Base-by-base conservation (phyloP, 1,284 basidiomycete genomes). In the Cryptococcus wingfieldii region DNA sequence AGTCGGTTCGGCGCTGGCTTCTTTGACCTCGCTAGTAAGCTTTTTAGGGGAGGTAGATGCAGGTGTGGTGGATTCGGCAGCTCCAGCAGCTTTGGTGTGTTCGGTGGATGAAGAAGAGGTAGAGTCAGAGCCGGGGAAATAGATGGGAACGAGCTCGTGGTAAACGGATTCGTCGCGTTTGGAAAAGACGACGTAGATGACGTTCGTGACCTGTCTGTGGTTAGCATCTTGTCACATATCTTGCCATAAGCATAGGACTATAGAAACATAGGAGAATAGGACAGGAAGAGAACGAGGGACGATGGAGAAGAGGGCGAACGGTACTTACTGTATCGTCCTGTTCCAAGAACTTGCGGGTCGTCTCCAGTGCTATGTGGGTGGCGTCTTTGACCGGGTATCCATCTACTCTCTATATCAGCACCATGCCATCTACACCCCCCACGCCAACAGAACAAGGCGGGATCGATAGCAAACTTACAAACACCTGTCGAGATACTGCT, bases 381-480 rank as follows among this genome's bases (percentile, higher is more conserved):
- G 75, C 75, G 37, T 70, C 71, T n/a, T 62, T 60, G 34, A 74
- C 70, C 1, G 76, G 76, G 53, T 75, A 78, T 28, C 76, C 75
- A 55, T 76, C 76, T 77, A 38, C 18, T 42, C 19, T 12, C 5
- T 42, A 10, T 19, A 16, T 42, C 39, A 42, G 39, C 7, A 42
- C 25, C 7, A 38, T 58, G 41, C 60, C 58, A 18, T 46, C 16
- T 14, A 31, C 25, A 13, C 14, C 28, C 8, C 34, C 16, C 41
- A 23, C 23, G 8, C 37, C n/a, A 34, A 19, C 46, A 10, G 41
- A 42, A 5, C 27, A n/a, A 19, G 18, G 34, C 23, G 23, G 23
- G 23, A 23, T 23, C 23, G 23, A 16, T 18, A 44, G 28, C 18
- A 12, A 2, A 74, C 76, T 68, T 58, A 76, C 75, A 77, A 38